Evolutionary conservation across 257 asterid genomes (phyloP), one percentile per base, ranked within the genome.

Genomic region (Ilex asprella): DNA sequence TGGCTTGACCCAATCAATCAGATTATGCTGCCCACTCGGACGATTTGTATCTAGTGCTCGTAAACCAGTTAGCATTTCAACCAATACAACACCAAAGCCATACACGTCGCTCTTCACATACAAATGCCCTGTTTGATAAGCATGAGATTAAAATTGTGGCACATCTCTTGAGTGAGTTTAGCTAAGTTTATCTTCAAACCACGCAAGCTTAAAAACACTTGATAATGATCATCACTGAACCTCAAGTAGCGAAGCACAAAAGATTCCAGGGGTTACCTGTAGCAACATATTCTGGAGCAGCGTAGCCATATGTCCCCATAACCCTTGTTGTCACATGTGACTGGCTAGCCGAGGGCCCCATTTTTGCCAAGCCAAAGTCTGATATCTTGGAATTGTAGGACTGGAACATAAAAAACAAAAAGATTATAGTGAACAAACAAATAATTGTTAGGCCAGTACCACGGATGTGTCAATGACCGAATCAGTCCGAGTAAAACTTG

Each of bases 101-200:
- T 82, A 87, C 16, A 87, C 95, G 1, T 86, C 95, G 53, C 95
- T 86, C 81, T 86, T 84, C 60, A 84, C 84, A 12, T 82, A 80
- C 62, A 86, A 69, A 58, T 86, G 95, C 15, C 94, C 94, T 80
- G 81, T 63, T 29, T 4, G 10, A 55, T 43, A 64, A 59, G 27
- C 53, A 69, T 31, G 60, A 0, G 16, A 65, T 39, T 12, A 65
- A 21, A 59, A 43, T 39, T 55, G 30, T 39, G 60, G 14, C 56
- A 43, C 27, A 21, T 21, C 27, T 21, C 27, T 21, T 21, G 27
- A 21, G 27, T 21, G 27, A 21, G 27, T 29, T 39, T 70, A 50
- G 29, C 64, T 56, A 9, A 12, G 54, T 41, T 30, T 54, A 61
- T 9, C 30, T 59, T 8, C n/a, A 41, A 21, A 64, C 31, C 30